Evolutionary conservation across 805 yeast species (phyloP).

Genomic region (Ogataea pini): DNA sequence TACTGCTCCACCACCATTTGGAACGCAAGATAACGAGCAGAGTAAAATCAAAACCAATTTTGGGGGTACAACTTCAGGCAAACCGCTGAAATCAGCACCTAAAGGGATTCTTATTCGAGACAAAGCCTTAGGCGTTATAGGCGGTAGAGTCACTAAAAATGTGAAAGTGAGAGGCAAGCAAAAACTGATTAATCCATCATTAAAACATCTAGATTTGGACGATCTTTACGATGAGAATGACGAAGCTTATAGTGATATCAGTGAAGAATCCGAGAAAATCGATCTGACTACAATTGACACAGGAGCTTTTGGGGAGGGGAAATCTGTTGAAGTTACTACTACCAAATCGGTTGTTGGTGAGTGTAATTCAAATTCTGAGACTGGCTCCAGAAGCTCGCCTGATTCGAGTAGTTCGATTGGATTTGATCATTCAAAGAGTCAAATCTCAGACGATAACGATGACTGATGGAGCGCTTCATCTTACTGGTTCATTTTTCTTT

Average conservation of each 20-base stretch:
- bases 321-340: constrained; percentile 7
- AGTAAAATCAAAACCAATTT: neutral
- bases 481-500: neutral
- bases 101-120: constrained; percentile 21
- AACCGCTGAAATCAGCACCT: constrained; percentile 10
- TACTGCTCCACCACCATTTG: constrained; percentile 13
- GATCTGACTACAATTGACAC: constrained; percentile 52
- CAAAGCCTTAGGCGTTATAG: constrained; percentile 11
- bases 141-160: constrained; percentile 19
- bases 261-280: constrained; percentile 32
- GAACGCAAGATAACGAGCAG: neutral
- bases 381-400: constrained; percentile 18
- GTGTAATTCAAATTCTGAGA: constrained; percentile 13
- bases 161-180: constrained; percentile 25
- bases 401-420: constrained; percentile 9
- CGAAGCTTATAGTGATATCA: constrained; percentile 20
- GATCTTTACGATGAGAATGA: constrained; percentile 23
- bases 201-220: constrained; percentile 28
- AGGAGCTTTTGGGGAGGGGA: constrained; percentile 32
- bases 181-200: constrained; percentile 26
- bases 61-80: constrained; percentile 8
- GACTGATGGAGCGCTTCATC: constrained; percentile 3
- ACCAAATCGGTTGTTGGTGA: constrained; percentile 8
- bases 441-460: constrained; percentile 16
- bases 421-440: constrained; percentile 10